Conservation (phyloP, 768 basidiomycete genomes). For the Amanita thiersii region DNA sequence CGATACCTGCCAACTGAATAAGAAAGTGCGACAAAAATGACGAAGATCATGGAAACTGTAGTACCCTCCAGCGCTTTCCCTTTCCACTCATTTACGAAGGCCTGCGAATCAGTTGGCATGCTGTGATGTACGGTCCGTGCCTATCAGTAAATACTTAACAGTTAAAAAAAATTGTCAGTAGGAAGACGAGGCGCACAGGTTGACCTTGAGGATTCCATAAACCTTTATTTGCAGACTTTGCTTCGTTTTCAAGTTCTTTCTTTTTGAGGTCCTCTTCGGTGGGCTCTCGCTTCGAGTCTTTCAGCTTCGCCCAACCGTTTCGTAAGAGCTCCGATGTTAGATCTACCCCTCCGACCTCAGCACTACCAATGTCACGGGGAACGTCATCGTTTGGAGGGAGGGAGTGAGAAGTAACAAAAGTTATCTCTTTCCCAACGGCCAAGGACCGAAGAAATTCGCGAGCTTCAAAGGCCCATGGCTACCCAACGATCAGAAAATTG, state of each 20-base stretch:
- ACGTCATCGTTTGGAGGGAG: conserved; percentile 69
- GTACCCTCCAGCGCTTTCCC: conserved; percentile 87
- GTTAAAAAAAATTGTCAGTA: neutral
- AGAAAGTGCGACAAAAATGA: neutral
- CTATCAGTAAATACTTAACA: conserved; percentile 26
- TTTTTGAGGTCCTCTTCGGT: conserved; percentile 71
- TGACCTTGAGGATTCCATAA: conserved; percentile 82
- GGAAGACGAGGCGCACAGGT: conserved; percentile 32
- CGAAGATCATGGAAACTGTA: conserved; percentile 9
- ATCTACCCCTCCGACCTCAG: conserved; percentile 66
- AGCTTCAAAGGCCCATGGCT: conserved; percentile 90
- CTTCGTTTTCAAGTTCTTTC: conserved; percentile 70
- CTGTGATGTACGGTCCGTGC: conserved; percentile 68
- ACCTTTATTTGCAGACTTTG: conserved; percentile 67
- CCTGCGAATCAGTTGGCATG: conserved; percentile 87
- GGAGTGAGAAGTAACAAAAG: conserved; percentile 76
- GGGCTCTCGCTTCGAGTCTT: conserved; percentile 79
- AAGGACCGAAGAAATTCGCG: conserved; percentile 86
- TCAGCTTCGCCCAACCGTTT: conserved; percentile 90
- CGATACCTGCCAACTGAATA: conserved; percentile 51
- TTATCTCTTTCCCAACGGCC: conserved; percentile 85
- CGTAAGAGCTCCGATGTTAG: conserved; percentile 70
- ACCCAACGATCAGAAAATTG: conserved; percentile 5
- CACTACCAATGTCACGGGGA: conserved; percentile 73
- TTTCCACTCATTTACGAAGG: conserved; percentile 87